Conservation (phyloP, 805 yeast genomes). For the Metschnikowia santaceciliae region DNA sequence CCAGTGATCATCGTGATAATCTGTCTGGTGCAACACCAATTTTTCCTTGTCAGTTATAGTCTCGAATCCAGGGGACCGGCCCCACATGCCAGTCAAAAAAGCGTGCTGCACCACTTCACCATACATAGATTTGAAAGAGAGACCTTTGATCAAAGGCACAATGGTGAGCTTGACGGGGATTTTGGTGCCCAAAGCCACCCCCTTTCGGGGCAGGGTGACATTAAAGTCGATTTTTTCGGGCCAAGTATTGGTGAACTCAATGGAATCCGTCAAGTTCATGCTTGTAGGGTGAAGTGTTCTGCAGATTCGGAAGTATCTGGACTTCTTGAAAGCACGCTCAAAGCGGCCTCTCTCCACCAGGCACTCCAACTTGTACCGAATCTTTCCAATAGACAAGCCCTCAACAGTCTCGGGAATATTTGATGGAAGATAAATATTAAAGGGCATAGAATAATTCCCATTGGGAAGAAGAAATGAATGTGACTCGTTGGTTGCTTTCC, state of each 20-base stretch:
- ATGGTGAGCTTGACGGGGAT: constrained; percentile 41
- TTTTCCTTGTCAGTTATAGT: constrained; percentile 25
- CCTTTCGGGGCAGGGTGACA: constrained; percentile 41
- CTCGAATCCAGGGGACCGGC: constrained; percentile 41
- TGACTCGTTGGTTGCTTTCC: constrained; percentile 6
- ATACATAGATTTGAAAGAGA: constrained; percentile 32
- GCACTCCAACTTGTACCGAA: constrained; percentile 42
- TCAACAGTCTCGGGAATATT: constrained; percentile 49
- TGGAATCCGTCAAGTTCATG: constrained; percentile 37
- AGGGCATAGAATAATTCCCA: constrained; percentile 53
- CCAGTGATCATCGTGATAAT: constrained; percentile 40
- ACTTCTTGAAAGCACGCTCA: constrained; percentile 31
- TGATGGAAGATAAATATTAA: constrained; percentile 42
- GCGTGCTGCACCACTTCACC: constrained; percentile 37
- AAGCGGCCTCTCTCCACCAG: constrained; percentile 41
- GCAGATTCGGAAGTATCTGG: constrained; percentile 41
- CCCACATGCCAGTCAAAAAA: constrained; percentile 28
- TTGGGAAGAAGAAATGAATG: constrained; percentile 43
- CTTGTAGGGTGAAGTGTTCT: constrained; percentile 42
- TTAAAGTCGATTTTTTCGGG: constrained; percentile 49
- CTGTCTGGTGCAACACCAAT: constrained; percentile 19
- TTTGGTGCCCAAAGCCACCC: constrained; percentile 44
- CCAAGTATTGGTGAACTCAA: constrained; percentile 50
- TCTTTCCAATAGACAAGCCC: constrained; percentile 41
- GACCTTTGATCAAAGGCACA: constrained; percentile 46